Evolutionary conservation across 1,284 basidiomycete species (phyloP).

Genomic region (Ceratobasidium sp.): DNA sequence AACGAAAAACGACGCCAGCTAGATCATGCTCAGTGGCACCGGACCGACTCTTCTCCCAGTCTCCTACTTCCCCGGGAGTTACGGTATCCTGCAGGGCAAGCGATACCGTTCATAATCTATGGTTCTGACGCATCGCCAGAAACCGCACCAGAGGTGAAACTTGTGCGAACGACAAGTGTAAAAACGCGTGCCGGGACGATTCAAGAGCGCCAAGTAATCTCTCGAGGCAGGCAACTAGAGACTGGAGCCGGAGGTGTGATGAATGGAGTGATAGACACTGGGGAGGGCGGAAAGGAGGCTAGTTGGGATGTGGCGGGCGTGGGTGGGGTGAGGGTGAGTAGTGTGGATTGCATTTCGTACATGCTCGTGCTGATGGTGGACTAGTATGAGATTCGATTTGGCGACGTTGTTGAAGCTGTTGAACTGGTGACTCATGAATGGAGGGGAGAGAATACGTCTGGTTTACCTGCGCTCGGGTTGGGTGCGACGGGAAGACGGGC

Average conservation of each 20-base stretch:
- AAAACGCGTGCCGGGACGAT: conserved; percentile 19
- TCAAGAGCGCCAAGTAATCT: not conserved
- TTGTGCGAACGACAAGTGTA: not conserved
- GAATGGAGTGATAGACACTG: conserved; percentile 2
- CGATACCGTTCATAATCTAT: conserved; percentile 22
- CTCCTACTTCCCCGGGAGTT: conserved; percentile 14
- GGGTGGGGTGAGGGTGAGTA: conserved; percentile 8
- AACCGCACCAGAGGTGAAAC: conserved; percentile 2
- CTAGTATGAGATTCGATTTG: conserved; percentile 24
- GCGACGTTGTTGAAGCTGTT: conserved; percentile 3
- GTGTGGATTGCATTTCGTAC: not conserved
- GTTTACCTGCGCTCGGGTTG: conserved; percentile 10
- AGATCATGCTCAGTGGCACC: conserved; percentile 8
- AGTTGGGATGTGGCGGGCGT: conserved; percentile 1
- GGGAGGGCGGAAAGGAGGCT: conserved; percentile 6
- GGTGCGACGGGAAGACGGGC: not conserved
- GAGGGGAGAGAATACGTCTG: conserved; percentile 13
- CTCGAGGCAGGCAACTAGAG: not conserved
- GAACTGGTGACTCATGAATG: conserved; percentile 22
- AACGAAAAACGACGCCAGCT: conserved; percentile 35
- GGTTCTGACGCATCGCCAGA: not conserved
- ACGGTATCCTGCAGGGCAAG: conserved; percentile 5
- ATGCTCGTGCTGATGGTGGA: not conserved
- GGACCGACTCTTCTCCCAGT: not conserved
- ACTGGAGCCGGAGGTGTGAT: not conserved